Percentiles rank a stretch among this genome's conserved stretches.
These are phyloP conservation scores for Prasinococcaceae sp. DNA, from an alignment of 139 green algal genomes.

Conservation along the genomic window DNA sequence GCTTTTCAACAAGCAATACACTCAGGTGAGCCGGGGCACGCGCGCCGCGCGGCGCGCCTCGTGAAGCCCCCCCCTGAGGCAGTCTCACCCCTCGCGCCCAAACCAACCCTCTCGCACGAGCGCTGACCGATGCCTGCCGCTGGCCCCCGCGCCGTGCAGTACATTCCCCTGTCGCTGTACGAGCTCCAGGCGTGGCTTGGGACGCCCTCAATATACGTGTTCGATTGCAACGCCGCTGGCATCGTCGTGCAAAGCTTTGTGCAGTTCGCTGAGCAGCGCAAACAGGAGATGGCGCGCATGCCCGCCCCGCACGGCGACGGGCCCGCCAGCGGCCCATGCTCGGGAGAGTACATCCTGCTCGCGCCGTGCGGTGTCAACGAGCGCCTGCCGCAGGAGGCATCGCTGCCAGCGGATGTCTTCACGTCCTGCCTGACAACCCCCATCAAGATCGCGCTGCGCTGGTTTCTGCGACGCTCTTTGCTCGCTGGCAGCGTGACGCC, in stretches of 20 bases:
- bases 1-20: conserved; percentile 93
- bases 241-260: conserved; percentile 75
- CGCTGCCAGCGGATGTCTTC: conserved; percentile 92
- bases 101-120: no score
- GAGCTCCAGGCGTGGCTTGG: conserved; percentile 87
- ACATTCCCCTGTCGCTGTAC: conserved; percentile 96
- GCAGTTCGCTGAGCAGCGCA: conserved; percentile 34
- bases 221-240: conserved; percentile 89
- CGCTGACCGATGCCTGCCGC: no score
- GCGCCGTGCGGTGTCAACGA: conserved; percentile 73
- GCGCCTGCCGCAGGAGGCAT: conserved; percentile 71
- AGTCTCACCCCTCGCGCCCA: no score
- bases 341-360: conserved; percentile 90
- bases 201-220: conserved; percentile 87
- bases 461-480: conserved; percentile 43
- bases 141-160: no score
- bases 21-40: no score
- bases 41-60: no score
- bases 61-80: no score
- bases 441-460: conserved; percentile 88
- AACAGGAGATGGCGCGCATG: conserved; percentile 10
- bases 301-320: neutral
- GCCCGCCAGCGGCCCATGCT: no score
- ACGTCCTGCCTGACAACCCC: conserved; percentile 94
- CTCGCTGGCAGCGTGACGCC: conserved; percentile 50